Percentiles rank a stretch among this genome's conserved stretches.
phyloP scores from a whole-genome alignment of 2,329 filamentous ascomycete genomes.

The Trichoderma arundinaceum region DNA sequence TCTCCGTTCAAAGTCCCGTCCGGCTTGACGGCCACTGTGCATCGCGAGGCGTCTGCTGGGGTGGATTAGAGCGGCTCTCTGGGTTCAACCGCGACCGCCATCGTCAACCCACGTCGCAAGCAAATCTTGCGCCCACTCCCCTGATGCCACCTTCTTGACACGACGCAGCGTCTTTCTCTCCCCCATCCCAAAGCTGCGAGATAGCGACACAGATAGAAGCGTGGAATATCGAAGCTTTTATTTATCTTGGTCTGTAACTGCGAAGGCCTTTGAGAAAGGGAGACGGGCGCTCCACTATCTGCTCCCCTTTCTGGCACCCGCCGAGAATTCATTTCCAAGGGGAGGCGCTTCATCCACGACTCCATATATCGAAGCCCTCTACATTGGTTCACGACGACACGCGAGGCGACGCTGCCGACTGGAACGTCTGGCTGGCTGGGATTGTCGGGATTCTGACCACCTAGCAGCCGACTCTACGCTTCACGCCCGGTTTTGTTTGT shows the following conservation, averaged over 20 bases:
- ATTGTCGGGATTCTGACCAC: background rate
- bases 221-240: slow-evolving; percentile 4
- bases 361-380: slow-evolving; percentile 14
- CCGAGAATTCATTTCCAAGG: slow-evolving; percentile 20
- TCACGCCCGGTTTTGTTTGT: slow-evolving; percentile 37
- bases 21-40: slow-evolving; percentile 8
- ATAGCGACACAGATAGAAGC: slow-evolving; percentile 13
- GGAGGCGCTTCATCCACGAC: background rate
- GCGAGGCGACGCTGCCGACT: slow-evolving; percentile 42
- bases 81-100: slow-evolving; percentile 28
- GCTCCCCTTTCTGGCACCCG: slow-evolving; percentile 23
- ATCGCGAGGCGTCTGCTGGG: slow-evolving; percentile 19
- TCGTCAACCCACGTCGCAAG: slow-evolving; percentile 16
- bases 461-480: slow-evolving; percentile 35
- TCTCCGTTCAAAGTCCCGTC: background rate
- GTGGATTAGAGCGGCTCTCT: background rate
- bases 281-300: slow-evolving; percentile 13
- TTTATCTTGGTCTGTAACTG: background rate
- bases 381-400: slow-evolving; percentile 44
- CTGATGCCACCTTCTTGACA: slow-evolving; percentile 31
- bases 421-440: slow-evolving; percentile 35
- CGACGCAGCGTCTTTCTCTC: slow-evolving; percentile 2
- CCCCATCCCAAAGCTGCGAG: slow-evolving; percentile 13
- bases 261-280: slow-evolving; percentile 18
- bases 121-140: slow-evolving; percentile 30